phyloP scores from a whole-genome alignment of 192 early-diverging fungal species.

The Dissophora globulifera region DNA sequence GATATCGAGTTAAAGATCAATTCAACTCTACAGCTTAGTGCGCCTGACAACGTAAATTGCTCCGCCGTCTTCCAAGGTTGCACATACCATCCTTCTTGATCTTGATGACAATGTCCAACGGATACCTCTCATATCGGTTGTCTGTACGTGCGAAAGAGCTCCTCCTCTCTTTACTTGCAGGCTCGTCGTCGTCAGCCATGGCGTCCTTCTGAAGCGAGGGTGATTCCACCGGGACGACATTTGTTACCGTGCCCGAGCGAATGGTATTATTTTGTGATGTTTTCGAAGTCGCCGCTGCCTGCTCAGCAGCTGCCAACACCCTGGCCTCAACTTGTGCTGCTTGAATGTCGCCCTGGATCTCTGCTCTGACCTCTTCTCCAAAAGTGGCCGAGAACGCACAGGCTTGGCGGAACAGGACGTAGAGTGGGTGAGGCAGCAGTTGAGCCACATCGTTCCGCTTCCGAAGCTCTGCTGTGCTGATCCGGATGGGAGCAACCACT shows the following conservation, averaged over 20 bases:
- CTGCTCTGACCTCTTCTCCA: slow-evolving; percentile 30
- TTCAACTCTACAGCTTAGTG: no score
- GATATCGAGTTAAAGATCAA: no score
- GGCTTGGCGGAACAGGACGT: slow-evolving; percentile 27
- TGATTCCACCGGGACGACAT: slow-evolving; percentile 2
- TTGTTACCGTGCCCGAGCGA: not conserved
- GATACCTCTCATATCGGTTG: slow-evolving; percentile 17
- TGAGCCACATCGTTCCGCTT: slow-evolving; percentile 27
- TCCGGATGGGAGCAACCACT: slow-evolving; percentile 15
- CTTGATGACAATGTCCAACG: slow-evolving; percentile 31
- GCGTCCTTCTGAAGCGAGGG: slow-evolving; percentile 20
- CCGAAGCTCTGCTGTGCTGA: slow-evolving; percentile 7
- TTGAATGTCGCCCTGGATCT: slow-evolving; percentile 28
- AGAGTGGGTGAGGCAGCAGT: slow-evolving; percentile 19
- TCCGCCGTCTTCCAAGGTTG: no score
- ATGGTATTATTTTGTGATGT: not conserved
- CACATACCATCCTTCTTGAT: slow-evolving; percentile 33
- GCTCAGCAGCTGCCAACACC: slow-evolving; percentile 5
- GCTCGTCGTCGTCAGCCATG: slow-evolving; percentile 11
- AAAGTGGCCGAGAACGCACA: slow-evolving; percentile 24
- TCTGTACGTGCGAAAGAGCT: not conserved
- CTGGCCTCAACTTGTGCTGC: slow-evolving; percentile 21
- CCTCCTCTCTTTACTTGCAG: slow-evolving; percentile 1
- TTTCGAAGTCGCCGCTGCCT: not conserved
- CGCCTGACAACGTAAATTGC: no score